phyloP scores from a whole-genome alignment of 1,284 basidiomycete genomes.

The Trichosporon asahii region DNA sequence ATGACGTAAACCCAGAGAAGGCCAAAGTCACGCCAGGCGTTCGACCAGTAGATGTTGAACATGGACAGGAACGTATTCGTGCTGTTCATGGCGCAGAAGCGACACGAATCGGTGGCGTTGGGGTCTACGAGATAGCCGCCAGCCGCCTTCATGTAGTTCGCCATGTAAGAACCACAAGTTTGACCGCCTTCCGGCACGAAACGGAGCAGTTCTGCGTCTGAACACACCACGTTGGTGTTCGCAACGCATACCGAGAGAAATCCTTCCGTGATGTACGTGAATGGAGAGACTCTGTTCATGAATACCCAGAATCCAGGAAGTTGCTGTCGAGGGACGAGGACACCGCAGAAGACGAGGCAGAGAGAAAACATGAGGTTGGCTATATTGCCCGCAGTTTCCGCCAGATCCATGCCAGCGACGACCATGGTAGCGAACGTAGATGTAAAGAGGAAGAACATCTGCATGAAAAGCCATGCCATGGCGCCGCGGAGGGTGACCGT shows the following conservation, averaged over 20 bases:
- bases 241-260: slow-evolving; percentile 59
- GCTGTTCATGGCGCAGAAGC: slow-evolving; percentile 52
- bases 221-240: slow-evolving; percentile 50
- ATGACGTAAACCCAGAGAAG: slow-evolving; percentile 63
- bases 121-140: slow-evolving; percentile 49
- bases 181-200: slow-evolving; percentile 49
- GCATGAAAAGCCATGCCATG: slow-evolving; percentile 47
- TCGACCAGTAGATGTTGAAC: slow-evolving; percentile 60
- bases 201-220: slow-evolving; percentile 46
- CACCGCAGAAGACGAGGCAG: slow-evolving; percentile 65
- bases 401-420: slow-evolving; percentile 46
- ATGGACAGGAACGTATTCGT: slow-evolving; percentile 61
- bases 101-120: slow-evolving; percentile 42
- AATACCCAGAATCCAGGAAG: slow-evolving; percentile 74
- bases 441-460: slow-evolving; percentile 51
- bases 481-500: slow-evolving; percentile 43
- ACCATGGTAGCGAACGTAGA: slow-evolving; percentile 50
- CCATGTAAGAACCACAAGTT: slow-evolving; percentile 52
- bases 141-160: slow-evolving; percentile 37
- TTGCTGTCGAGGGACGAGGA: slow-evolving; percentile 41
- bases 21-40: slow-evolving; percentile 64
- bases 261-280: slow-evolving; percentile 56
- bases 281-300: slow-evolving; percentile 76
- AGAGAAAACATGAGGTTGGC: slow-evolving; percentile 53
- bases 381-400: slow-evolving; percentile 52